These are phyloP conservation scores for Claviceps sp. DNA, from an alignment of 2,329 filamentous ascomycete species.

Conservation along the genomic window DNA sequence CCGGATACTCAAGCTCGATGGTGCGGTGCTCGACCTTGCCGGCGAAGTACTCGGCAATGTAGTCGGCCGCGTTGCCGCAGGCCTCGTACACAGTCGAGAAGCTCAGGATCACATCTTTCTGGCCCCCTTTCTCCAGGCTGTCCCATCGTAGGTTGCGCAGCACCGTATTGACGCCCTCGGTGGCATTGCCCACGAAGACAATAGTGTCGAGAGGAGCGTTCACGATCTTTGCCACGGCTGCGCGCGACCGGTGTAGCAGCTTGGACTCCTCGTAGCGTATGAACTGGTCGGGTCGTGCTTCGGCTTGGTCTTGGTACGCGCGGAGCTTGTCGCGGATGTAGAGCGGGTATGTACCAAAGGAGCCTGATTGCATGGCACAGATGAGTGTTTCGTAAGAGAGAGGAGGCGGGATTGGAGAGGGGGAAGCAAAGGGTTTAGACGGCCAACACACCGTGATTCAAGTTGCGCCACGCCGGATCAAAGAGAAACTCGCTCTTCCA, in stretches of 20 bases:
- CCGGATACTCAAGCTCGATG: constrained; percentile 54
- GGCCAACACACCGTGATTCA: constrained; percentile 57
- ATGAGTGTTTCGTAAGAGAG: background rate
- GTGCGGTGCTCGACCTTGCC: constrained; percentile 31
- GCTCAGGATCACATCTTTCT: constrained; percentile 65
- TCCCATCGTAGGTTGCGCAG: constrained; percentile 65
- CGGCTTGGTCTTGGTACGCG: constrained; percentile 51
- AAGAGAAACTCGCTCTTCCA: constrained; percentile 57
- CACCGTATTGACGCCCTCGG: constrained; percentile 63
- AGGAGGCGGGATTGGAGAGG: no score
- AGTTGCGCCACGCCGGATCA: constrained; percentile 51
- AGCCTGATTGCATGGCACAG: constrained; percentile 34
- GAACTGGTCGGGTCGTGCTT: constrained; percentile 61
- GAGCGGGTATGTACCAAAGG: constrained; percentile 64
- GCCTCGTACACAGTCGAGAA: constrained; percentile 70
- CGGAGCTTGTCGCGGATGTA: constrained; percentile 45
- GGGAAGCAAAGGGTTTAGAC: no score
- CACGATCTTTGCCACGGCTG: constrained; percentile 53
- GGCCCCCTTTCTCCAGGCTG: constrained; percentile 26
- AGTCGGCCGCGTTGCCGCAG: constrained; percentile 62
- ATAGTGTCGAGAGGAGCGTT: constrained; percentile 51
- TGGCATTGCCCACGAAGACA: constrained; percentile 74
- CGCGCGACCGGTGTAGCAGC: constrained; percentile 52
- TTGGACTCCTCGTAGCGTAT: constrained; percentile 54
- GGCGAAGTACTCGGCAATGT: constrained; percentile 50